A percentile compares a stretch with the other conserved stretches of the same genome.
Conservation (phyloP, 2,329 filamentous ascomycete genomes). For the Aspergillus tubingensis region DNA sequence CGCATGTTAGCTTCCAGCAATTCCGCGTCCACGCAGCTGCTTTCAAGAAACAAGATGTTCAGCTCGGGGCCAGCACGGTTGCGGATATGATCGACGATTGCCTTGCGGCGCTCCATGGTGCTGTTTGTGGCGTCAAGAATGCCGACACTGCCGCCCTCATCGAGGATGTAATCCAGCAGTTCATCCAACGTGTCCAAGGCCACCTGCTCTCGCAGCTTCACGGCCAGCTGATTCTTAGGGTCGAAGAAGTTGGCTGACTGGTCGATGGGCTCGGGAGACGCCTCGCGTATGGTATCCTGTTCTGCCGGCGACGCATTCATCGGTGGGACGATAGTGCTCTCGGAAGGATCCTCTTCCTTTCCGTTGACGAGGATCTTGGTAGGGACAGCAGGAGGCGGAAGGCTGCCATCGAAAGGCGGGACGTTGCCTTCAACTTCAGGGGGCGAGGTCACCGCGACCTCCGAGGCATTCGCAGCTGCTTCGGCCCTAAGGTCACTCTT, state of each 20-base stretch:
- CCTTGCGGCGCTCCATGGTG: slow-evolving; percentile 79
- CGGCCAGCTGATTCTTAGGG: slow-evolving; percentile 78
- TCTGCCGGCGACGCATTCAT: slow-evolving; percentile 26
- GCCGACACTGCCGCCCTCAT: slow-evolving; percentile 80
- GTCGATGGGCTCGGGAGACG: slow-evolving; percentile 63
- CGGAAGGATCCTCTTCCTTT: slow-evolving; percentile 41
- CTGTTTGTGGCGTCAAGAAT: slow-evolving; percentile 98
- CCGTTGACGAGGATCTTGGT: slow-evolving; percentile 63
- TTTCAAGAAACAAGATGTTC: slow-evolving; percentile 93
- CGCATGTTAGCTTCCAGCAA: slow-evolving; percentile 96
- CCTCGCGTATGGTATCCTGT: slow-evolving; percentile 26
- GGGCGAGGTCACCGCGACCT: slow-evolving; percentile 18
- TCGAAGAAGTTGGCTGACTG: slow-evolving; percentile 95
- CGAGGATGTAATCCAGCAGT: slow-evolving; percentile 82
- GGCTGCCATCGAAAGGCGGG: slow-evolving; percentile 26
- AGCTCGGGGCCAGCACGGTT: slow-evolving; percentile 78
- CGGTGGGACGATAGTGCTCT: slow-evolving; percentile 29
- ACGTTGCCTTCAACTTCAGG: slow-evolving; percentile 30
- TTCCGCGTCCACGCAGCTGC: slow-evolving; percentile 81
- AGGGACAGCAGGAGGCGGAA: slow-evolving; percentile 45
- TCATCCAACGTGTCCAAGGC: slow-evolving; percentile 92
- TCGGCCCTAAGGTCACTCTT: slow-evolving; percentile 19
- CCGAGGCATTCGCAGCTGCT: slow-evolving; percentile 8
- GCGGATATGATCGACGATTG: slow-evolving; percentile 81
- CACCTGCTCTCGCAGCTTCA: slow-evolving; percentile 84